A percentile compares a stretch with the other conserved stretches of the same genome.
These are phyloP conservation scores for Endotrypanum monterogeii DNA, from an alignment of 208 protist species.

Conservation along the genomic window DNA sequence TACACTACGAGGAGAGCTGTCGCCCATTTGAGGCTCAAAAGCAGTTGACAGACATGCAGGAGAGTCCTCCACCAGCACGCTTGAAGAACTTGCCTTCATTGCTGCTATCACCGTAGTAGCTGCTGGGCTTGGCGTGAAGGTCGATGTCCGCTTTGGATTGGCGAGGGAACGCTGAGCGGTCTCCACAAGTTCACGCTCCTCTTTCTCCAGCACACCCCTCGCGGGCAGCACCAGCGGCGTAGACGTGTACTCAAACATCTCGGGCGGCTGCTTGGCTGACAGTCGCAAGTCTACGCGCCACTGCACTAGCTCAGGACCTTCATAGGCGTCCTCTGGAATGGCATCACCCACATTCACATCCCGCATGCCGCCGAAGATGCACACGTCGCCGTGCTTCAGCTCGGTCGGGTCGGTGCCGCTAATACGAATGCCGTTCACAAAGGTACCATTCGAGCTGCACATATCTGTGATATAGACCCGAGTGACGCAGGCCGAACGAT, in stretches of 20 bases:
- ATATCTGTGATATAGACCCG: slow-evolving; percentile 69
- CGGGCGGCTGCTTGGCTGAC: not conserved
- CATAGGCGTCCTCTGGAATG: slow-evolving; percentile 53
- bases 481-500: not conserved
- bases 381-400: slow-evolving; percentile 63
- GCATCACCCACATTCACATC: slow-evolving; percentile 58
- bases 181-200: slow-evolving; percentile 43
- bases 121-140: slow-evolving; percentile 4
- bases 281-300: slow-evolving; percentile 55
- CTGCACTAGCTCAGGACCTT: slow-evolving; percentile 70
- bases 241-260: slow-evolving; percentile 47
- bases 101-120: not conserved
- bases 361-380: slow-evolving; percentile 88
- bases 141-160: not conserved
- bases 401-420: slow-evolving; percentile 37
- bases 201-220: slow-evolving; percentile 40
- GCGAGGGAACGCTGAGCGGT: slow-evolving; percentile 46
- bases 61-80: not conserved
- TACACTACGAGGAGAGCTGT: slow-evolving; percentile 13
- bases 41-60: not conserved
- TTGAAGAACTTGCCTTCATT: too few species aligned
- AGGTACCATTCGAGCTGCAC: slow-evolving; percentile 90
- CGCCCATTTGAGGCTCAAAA: not conserved
- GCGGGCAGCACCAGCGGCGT: slow-evolving; percentile 60
- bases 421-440: slow-evolving; percentile 75